phyloP scores from a whole-genome alignment of 192 early-diverging fungal species.

The Lunasporangiospora selenospora region DNA sequence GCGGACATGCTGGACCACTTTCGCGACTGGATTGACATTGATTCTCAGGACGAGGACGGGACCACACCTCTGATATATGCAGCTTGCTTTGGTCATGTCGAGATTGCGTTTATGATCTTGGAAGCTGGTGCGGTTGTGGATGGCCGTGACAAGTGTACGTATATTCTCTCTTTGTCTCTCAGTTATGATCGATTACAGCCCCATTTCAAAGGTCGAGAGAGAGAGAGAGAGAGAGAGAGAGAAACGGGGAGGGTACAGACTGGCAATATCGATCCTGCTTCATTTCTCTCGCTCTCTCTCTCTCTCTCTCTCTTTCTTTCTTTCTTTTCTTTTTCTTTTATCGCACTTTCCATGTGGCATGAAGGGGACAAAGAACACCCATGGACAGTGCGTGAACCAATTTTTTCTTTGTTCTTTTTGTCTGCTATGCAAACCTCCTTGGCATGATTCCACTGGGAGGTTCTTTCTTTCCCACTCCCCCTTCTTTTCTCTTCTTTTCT shows the following conservation, averaged over 20 bases:
- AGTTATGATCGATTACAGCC: too few species aligned
- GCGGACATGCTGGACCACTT: constrained; percentile 63
- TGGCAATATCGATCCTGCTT: too few species aligned
- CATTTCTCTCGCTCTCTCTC: too few species aligned
- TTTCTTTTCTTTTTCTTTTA: too few species aligned
- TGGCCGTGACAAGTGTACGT: constrained; percentile 79
- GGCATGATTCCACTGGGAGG: neutral
- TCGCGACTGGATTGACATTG: constrained; percentile 70
- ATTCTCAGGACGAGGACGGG: constrained; percentile 86
- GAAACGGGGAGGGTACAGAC: too few species aligned
- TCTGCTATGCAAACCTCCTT: neutral
- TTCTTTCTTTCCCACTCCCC: neutral
- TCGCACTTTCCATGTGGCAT: too few species aligned
- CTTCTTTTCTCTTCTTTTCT: neutral
- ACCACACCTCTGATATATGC: constrained; percentile 89
- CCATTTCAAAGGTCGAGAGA: too few species aligned
- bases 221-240: too few species aligned
- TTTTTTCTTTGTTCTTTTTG: neutral
- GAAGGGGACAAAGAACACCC: too few species aligned
- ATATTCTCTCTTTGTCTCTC: neutral
- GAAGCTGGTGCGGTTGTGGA: constrained; percentile 78
- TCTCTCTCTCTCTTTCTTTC: too few species aligned
- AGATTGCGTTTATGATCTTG: constrained; percentile 72
- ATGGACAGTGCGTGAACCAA: too few species aligned
- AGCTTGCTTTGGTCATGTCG: constrained; percentile 82